These are phyloP conservation scores for Phytopythium aichiense DNA, from an alignment of 352 stramenopile genomes.

Conservation along the genomic window DNA sequence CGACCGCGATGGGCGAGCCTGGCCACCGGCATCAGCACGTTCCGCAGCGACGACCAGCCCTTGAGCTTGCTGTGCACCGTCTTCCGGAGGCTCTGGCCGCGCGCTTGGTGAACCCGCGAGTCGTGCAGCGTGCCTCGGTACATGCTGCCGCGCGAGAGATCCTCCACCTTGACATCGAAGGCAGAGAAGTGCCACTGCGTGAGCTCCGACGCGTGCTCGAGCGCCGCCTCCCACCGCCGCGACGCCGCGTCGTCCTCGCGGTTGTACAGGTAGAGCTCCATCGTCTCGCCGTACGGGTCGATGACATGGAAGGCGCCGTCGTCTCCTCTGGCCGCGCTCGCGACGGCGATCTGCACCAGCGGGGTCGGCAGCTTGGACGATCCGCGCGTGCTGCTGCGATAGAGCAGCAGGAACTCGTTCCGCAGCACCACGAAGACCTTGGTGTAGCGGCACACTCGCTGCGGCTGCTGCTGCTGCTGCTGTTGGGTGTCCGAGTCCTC, in stretches of 20 bases:
- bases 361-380: constrained; percentile 30
- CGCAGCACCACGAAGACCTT: constrained; percentile 70
- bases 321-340: constrained; percentile 34
- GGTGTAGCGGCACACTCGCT: constrained; percentile 39
- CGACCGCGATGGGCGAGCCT: neutral
- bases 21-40: neutral
- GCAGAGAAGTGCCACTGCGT: constrained; percentile 58
- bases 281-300: constrained; percentile 61
- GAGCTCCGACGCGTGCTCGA: constrained; percentile 54
- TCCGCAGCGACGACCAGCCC: constrained; percentile 23
- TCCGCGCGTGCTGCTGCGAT: constrained; percentile 41
- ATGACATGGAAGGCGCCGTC: constrained; percentile 46
- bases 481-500: constrained; percentile 18
- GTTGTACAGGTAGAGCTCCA: constrained; percentile 74
- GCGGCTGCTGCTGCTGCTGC: neutral
- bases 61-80: constrained; percentile 40
- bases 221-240: constrained; percentile 35
- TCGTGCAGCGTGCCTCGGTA: constrained; percentile 62
- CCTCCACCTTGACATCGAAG: constrained; percentile 58
- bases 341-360: constrained; percentile 66
- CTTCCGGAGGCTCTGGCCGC: constrained; percentile 16
- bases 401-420: constrained; percentile 66
- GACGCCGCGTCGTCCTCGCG: constrained; percentile 27
- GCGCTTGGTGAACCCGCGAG: constrained; percentile 25
- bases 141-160: constrained; percentile 56